Conservation (phyloP, 441 rosid species). For the Flueggea neowawraea region DNA sequence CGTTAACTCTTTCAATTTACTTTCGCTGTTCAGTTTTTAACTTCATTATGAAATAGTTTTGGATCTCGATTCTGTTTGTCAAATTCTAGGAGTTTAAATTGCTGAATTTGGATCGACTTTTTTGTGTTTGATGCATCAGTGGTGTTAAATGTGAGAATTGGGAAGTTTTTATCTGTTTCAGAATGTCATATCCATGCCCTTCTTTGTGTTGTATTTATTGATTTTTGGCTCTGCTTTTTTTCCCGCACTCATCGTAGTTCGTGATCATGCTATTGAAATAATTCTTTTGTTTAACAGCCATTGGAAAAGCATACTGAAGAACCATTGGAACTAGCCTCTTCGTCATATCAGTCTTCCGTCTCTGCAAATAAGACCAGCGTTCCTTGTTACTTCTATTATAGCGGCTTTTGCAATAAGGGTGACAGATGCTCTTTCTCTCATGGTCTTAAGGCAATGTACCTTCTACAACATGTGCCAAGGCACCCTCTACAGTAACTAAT, state of each 20-base stretch:
- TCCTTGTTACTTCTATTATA: slow-evolving; percentile 51
- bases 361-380: slow-evolving; percentile 28
- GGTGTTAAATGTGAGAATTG: no score
- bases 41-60: background rate
- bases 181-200: background rate
- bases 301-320: slow-evolving; percentile 32
- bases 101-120: no score
- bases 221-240: no score
- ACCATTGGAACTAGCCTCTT: slow-evolving; percentile 20
- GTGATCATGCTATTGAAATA: background rate
- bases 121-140: no score
- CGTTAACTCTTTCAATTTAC: slow-evolving; percentile 15
- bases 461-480: slow-evolving; percentile 22
- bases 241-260: no score
- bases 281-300: slow-evolving; percentile 34
- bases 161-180: background rate
- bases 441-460: slow-evolving; percentile 25
- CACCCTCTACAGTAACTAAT: slow-evolving; percentile 12
- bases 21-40: background rate
- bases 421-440: slow-evolving; percentile 43
- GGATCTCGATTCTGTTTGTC: no score
- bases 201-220: background rate
- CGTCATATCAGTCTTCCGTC: slow-evolving; percentile 22
- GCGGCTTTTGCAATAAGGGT: slow-evolving; percentile 50
- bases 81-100: no score